phyloP scores from a whole-genome alignment of 441 rosid genomes.

The Erodium texanum region DNA sequence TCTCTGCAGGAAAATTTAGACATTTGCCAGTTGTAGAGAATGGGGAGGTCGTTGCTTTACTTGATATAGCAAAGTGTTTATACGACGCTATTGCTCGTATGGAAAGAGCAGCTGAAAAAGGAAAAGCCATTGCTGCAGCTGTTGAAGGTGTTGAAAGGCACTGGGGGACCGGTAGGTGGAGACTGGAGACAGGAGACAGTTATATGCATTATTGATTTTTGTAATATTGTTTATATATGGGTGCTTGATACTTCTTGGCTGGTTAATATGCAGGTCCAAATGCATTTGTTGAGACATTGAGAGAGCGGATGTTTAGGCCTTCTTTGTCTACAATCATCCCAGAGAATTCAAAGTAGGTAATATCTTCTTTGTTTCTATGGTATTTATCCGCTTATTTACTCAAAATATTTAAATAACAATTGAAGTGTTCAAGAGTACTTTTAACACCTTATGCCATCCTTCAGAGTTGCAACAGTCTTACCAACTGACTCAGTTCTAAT shows the following conservation, averaged over 20 bases:
- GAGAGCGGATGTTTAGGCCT: conserved; percentile 90
- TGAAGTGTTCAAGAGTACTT: not conserved
- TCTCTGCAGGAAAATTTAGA: conserved; percentile 73
- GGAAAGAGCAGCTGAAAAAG: conserved; percentile 99
- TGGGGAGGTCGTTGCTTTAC: conserved; percentile 93
- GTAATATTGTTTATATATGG: not conserved
- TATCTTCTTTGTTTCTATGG: conserved; percentile 28
- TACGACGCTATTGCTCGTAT: conserved; percentile 80
- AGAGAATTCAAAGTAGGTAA: conserved; percentile 96
- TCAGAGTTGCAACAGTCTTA: conserved; percentile 76
- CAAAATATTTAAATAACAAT: not conserved
- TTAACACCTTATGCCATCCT: conserved; percentile 17
- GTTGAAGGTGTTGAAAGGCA: conserved; percentile 96
- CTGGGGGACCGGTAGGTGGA: conserved; percentile 55
- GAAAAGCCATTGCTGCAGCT: conserved; percentile 98
- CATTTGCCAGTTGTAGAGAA: conserved; percentile 98
- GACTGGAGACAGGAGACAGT: not conserved
- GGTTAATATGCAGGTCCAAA: conserved; percentile 49
- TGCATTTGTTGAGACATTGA: conserved; percentile 76
- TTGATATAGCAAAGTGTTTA: conserved; percentile 94
- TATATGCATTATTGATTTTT: not conserved
- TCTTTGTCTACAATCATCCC: conserved; percentile 72
- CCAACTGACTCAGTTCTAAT: conserved; percentile 70
- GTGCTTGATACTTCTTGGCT: conserved; percentile 2
- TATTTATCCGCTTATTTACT: not conserved